A percentile compares a stretch with the other conserved stretches of the same genome.
phyloP scores from a whole-genome alignment of 805 yeast species.

The Yarrowia porcina region DNA sequence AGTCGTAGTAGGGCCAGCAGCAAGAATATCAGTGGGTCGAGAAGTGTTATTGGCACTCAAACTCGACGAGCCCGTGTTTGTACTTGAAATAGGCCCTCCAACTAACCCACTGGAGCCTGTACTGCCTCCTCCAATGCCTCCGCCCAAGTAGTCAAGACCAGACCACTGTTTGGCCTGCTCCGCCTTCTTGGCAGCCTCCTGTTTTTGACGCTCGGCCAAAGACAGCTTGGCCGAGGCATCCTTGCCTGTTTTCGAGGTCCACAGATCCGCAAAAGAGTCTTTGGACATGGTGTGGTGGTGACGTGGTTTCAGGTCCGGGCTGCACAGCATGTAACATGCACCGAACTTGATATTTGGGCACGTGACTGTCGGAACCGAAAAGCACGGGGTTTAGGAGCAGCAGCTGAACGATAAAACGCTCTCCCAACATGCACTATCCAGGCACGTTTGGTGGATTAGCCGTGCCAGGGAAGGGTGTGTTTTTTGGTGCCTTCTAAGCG shows the following conservation, averaged over 20 bases:
- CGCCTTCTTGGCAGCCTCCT: slow-evolving; percentile 22
- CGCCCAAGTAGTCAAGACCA: not conserved
- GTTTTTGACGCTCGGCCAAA: slow-evolving; percentile 17
- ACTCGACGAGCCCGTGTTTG: not conserved
- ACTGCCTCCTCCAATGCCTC: slow-evolving; percentile 11
- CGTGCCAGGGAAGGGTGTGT: not conserved
- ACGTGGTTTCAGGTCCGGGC: slow-evolving; percentile 19
- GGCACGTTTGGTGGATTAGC: not conserved
- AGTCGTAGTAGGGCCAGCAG: not conserved
- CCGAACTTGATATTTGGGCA: not conserved
- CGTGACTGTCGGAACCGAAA: not conserved
- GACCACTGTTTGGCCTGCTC: slow-evolving; percentile 17
- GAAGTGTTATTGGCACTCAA: not conserved
- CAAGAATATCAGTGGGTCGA: slow-evolving; percentile 2
- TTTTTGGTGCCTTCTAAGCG: not conserved
- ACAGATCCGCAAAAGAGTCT: slow-evolving; percentile 11
- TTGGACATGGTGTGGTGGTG: slow-evolving; percentile 21
- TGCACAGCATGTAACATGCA: slow-evolving; percentile 11
- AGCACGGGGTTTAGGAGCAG: not conserved
- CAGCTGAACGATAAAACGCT: not conserved
- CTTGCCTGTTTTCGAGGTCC: not conserved
- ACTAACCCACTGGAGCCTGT: not conserved
- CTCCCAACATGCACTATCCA: not conserved
- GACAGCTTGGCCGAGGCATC: slow-evolving; percentile 20
- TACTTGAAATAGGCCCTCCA: not conserved